Evolutionary conservation across 2,329 filamentous ascomycete species (phyloP), one percentile per base, ranked within the genome.

Genomic region (Monilinia polystroma): DNA sequence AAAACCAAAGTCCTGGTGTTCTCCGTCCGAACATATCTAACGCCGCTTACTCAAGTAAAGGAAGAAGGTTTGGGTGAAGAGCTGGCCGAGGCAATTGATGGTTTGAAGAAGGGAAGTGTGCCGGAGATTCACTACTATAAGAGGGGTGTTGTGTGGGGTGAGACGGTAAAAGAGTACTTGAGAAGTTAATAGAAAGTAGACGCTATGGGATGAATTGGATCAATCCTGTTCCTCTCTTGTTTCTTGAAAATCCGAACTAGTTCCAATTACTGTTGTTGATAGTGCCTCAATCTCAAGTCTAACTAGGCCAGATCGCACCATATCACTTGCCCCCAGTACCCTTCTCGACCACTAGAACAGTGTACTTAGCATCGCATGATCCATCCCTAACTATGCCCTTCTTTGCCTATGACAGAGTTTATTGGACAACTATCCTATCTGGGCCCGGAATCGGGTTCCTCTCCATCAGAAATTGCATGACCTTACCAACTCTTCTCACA

Each of bases 11-110:
- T 84, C 10, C 60, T 89, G 26, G 80, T 88, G 0, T 89, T 89
- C 76, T 81, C 79, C 0, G 85, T 88, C 74, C 87, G 88, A 75
- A 89, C 87, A 20, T 89, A 87, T 75, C 77, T 81, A 67, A 88
- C 89, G 75, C 80, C 81, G 1, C 74, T 89, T 10, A 71, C 71
- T 51, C 79, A 85, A 62, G 76, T 89, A 56, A 86, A 84, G 72
- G 80, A 80, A 5, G 85, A 88, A 68, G 86, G 85, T 0, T 75
- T 74, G 5, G 85, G 82, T 0, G 81, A 83, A 71, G 81, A 80
- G 10, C 73, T 89, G 63, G 84, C 82, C 0, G 70, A 76, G 47
- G 86, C 86, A 2, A 85, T 88, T 73, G 85, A 89, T 67, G 87
- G 87, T 0, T 72, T 89, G 72, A 80, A 78, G 47, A 76, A 74